These are phyloP conservation scores for Chloromonas sp. DNA, from an alignment of 163 green algal species.

Conservation along the genomic window DNA sequence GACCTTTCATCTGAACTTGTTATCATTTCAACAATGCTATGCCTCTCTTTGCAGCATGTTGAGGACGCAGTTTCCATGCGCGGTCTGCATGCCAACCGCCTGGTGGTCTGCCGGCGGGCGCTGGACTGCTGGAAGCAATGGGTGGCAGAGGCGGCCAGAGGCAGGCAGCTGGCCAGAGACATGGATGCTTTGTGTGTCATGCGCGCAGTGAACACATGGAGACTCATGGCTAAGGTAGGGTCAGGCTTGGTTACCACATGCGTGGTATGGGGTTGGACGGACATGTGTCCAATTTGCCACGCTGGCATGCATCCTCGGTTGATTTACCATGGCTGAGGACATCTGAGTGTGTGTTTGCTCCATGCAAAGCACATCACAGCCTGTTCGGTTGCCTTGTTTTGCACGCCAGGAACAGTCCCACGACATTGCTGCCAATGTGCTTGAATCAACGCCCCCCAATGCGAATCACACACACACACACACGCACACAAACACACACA, in stretches of 20 bases:
- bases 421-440: too few relatives aligned
- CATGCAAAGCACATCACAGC: too few relatives aligned
- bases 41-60: background rate
- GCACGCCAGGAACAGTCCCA: too few relatives aligned
- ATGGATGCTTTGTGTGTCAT: background rate
- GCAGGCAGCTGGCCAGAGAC: background rate
- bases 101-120: conserved; percentile 2
- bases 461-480: too few relatives aligned
- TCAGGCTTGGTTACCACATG: too few relatives aligned
- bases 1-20: too few relatives aligned
- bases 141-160: background rate
- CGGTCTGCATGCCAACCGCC: conserved; percentile 3
- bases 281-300: background rate
- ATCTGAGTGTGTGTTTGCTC: too few relatives aligned
- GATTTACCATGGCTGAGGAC: too few relatives aligned
- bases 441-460: too few relatives aligned
- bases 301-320: background rate
- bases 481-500: background rate
- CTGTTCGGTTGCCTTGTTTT: too few relatives aligned
- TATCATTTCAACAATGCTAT: too few relatives aligned
- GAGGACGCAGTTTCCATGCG: conserved; percentile 7
- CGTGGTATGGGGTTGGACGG: too few relatives aligned
- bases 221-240: background rate
- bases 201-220: background rate
- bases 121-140: conserved; percentile 4